Evolutionary conservation across 768 basidiomycete species (phyloP), one percentile per base, ranked within the genome.

Genomic region (Suillus brevipes): DNA sequence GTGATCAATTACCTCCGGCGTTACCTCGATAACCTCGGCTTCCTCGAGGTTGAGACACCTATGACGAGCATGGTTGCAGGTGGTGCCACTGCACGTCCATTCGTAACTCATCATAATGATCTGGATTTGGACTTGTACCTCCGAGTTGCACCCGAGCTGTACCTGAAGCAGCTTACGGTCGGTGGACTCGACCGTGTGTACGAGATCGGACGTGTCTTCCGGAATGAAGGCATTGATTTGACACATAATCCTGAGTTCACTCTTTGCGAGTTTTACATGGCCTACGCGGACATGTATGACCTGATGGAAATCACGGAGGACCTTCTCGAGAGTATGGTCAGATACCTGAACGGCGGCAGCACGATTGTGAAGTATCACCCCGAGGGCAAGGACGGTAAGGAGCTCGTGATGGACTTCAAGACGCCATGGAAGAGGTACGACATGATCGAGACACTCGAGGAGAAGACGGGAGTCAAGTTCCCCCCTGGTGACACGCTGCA

Each of bases 241-340:
- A 99, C 97, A 20, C 97, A 99, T 78, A 99, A 99, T 79, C 97
- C 97, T 69, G 97, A 99, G 77, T 98, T 98, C 81, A 93, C 94
- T 6, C 97, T 98, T 80, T 99, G 97, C 85, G 97, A 99, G 81
- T 99, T 99, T 80, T 99, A 99, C 75, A 99, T 99, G 97, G 97
- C 97, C 37, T 99, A 98, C 71, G 97, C 97, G 65, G 97, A 99
- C 77, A 96, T 97, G 95, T 91, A 94, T 81, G 97, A 99, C 74
- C 65, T 99, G 64, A 98, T 99, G 97, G 97, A 98, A 49, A 84
- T 99, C 64, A 99, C 97, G 18, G 97, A 99, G 78, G 79, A 81
- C 50, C 83, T 99, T 81, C 75, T 99, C 20, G 92, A 95, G 73
- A 94, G 95, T 9, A 79, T 99, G 78, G 97, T 99, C 74, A 92